These are phyloP conservation scores for Brasenia schreberi DNA, from an alignment of 164 flowering plant species.

Conservation along the genomic window DNA sequence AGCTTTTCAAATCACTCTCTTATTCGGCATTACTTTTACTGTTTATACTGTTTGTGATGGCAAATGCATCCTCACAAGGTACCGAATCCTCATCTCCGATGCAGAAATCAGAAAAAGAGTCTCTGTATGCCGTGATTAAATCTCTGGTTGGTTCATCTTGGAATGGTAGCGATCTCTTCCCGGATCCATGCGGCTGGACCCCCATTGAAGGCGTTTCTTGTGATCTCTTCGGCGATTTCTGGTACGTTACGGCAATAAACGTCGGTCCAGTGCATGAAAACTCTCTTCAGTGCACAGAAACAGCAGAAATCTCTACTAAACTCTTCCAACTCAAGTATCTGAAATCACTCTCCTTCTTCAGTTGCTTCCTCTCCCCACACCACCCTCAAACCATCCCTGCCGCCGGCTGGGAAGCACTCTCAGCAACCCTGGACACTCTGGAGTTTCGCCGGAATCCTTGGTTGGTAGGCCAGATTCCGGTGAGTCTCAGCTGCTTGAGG, in stretches of 20 bases:
- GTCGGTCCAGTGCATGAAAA: slow-evolving; percentile 68
- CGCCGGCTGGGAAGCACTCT: slow-evolving; percentile 15
- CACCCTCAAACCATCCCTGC: slow-evolving; percentile 15
- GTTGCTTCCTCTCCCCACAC: slow-evolving; percentile 26
- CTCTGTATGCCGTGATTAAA: slow-evolving; percentile 54
- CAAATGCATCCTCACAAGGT: background rate
- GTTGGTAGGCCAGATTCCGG: slow-evolving; percentile 47
- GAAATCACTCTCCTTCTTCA: slow-evolving; percentile 46
- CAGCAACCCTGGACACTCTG: slow-evolving; percentile 42
- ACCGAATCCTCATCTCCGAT: slow-evolving; percentile 30
- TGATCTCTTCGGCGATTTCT: slow-evolving; percentile 45
- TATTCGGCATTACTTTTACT: background rate
- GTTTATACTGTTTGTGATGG: background rate
- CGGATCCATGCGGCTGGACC: slow-evolving; percentile 98
- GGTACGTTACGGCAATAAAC: slow-evolving; percentile 63
- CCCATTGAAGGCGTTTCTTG: slow-evolving; percentile 96
- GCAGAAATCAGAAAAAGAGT: slow-evolving; percentile 52
- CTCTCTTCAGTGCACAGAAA: slow-evolving; percentile 40
- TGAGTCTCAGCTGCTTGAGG: slow-evolving; percentile 25
- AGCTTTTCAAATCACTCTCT: background rate
- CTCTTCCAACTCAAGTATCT: slow-evolving; percentile 57
- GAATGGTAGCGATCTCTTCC: slow-evolving; percentile 89
- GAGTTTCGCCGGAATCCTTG: slow-evolving; percentile 74
- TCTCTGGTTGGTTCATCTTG: slow-evolving; percentile 70
- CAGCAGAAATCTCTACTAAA: slow-evolving; percentile 16